These are phyloP conservation scores for Artemisia argyi DNA, from an alignment of 129 eudicot genomes.

Conservation along the genomic window DNA sequence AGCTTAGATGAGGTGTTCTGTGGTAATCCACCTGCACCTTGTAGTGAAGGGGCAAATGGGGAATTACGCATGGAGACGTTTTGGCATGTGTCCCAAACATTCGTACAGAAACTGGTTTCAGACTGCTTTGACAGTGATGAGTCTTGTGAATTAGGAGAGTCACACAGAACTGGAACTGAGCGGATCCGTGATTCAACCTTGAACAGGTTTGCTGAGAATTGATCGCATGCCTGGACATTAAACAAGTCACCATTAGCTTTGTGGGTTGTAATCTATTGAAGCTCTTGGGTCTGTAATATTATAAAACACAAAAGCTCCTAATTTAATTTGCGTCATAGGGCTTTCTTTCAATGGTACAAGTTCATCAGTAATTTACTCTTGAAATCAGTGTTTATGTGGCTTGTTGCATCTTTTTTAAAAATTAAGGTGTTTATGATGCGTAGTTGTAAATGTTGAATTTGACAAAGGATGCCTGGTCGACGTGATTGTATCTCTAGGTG, in stretches of 20 bases:
- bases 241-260: neutral
- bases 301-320: slow-evolving; percentile 1
- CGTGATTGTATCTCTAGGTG: neutral
- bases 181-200: slow-evolving; percentile 39
- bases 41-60: slow-evolving; percentile 75
- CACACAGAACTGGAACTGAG: slow-evolving; percentile 73
- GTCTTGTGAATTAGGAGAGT: slow-evolving; percentile 47
- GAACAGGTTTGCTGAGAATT: slow-evolving; percentile 69
- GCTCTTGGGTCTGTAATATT: neutral
- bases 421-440: neutral
- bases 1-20: slow-evolving; percentile 59
- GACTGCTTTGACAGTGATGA: slow-evolving; percentile 37
- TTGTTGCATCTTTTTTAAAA: neutral
- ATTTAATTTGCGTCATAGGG: neutral
- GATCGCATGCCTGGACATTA: slow-evolving; percentile 76
- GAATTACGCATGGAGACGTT: slow-evolving; percentile 53
- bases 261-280: neutral
- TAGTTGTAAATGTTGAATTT: neutral
- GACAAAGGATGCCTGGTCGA: neutral
- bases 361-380: neutral
- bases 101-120: slow-evolving; percentile 51
- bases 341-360: neutral
- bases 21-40: slow-evolving; percentile 50
- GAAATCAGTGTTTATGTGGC: neutral
- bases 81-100: slow-evolving; percentile 72